These are phyloP conservation scores for Peronospora belbahrii DNA, from an alignment of 352 stramenopile genomes.

Conservation along the genomic window DNA sequence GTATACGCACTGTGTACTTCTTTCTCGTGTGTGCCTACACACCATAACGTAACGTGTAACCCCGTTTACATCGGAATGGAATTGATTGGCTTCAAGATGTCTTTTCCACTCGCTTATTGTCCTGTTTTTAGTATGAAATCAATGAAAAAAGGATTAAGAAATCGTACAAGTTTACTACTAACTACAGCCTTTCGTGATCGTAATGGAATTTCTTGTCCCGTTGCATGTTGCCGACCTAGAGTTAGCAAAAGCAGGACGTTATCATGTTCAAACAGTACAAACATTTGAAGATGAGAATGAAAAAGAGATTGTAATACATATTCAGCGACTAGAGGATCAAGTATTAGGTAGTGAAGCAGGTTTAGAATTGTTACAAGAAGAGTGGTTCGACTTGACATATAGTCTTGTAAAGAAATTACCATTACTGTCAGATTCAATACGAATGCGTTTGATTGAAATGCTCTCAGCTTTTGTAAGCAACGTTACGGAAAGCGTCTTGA, in stretches of 20 bases:
- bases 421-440: conserved; percentile 34
- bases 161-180: too few relatives aligned
- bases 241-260: conserved; percentile 54
- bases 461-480: conserved; percentile 54
- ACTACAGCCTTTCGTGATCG: neutral
- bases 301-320: conserved; percentile 35
- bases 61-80: too few relatives aligned
- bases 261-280: conserved; percentile 58
- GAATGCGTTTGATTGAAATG: conserved; percentile 60
- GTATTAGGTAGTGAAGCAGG: conserved; percentile 50
- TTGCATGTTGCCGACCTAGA: conserved; percentile 70
- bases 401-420: conserved; percentile 66
- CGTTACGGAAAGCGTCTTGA: conserved; percentile 43
- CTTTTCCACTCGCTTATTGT: too few relatives aligned
- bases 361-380: conserved; percentile 45
- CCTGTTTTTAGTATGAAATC: too few relatives aligned
- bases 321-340: conserved; percentile 44
- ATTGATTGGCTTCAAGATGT: too few relatives aligned
- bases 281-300: conserved; percentile 41
- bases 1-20: too few relatives aligned
- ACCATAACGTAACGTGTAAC: too few relatives aligned
- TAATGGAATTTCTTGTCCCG: conserved; percentile 72
- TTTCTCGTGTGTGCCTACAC: too few relatives aligned
- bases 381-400: conserved; percentile 67
- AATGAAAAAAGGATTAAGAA: too few relatives aligned